Evolutionary conservation across 257 asterid species (phyloP).

Genomic region (Lantana camara): DNA sequence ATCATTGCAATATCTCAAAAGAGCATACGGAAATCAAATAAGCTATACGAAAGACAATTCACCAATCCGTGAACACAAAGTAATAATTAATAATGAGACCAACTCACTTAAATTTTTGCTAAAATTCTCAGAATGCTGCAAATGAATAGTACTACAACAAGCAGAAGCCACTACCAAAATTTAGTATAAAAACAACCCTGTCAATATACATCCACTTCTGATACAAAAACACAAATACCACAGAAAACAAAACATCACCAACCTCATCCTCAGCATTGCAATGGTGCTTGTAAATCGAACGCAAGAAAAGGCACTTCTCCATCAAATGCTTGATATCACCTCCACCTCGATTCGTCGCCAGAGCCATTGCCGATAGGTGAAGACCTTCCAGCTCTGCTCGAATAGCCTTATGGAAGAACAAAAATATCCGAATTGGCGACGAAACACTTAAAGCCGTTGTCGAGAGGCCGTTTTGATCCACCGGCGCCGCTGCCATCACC

Average conservation of each 20-base stretch:
- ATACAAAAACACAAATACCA: background rate
- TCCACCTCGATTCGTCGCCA: constrained; percentile 54
- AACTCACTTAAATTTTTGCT: background rate
- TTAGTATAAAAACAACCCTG: background rate
- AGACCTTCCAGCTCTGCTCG: constrained; percentile 67
- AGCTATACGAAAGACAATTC: background rate
- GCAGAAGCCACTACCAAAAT: background rate
- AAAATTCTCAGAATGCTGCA: background rate
- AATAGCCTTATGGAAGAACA: constrained; percentile 79
- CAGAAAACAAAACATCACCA: background rate
- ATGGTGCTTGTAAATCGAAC: constrained; percentile 80
- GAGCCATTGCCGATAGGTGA: constrained; percentile 61
- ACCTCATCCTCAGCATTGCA: constrained; percentile 95
- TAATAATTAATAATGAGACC: background rate
- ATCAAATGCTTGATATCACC: constrained; percentile 57
- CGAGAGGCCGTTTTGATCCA: constrained; percentile 37
- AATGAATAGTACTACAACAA: background rate
- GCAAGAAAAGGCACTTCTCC: constrained; percentile 55
- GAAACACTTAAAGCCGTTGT: constrained; percentile 34
- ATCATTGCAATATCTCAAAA: constrained; percentile 11
- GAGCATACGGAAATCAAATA: constrained; percentile 10
- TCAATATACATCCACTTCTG: background rate
- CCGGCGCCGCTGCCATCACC: constrained; percentile 36
- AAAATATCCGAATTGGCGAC: constrained; percentile 73
- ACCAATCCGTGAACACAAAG: background rate